These are phyloP conservation scores for Mrakia frigida DNA, from an alignment of 768 basidiomycete genomes.

Conservation along the genomic window DNA sequence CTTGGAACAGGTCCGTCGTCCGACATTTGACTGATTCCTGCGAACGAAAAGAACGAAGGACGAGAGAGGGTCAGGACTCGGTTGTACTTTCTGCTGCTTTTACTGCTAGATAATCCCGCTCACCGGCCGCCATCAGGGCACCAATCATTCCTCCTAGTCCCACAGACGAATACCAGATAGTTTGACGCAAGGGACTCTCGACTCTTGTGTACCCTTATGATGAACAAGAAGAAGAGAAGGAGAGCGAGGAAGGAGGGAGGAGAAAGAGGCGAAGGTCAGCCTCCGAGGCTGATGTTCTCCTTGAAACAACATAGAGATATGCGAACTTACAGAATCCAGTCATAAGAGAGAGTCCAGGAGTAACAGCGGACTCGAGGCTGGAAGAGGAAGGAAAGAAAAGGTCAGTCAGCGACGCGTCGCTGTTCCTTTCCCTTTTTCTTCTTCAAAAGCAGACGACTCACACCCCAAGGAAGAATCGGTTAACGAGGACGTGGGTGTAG, in stretches of 20 bases:
- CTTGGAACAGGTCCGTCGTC: constrained; percentile 24
- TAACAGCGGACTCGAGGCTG: constrained; percentile 41
- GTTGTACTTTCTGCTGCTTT: too few species aligned
- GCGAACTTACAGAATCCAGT: constrained; percentile 38
- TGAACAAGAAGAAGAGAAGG: too few species aligned
- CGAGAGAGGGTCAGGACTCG: too few species aligned
- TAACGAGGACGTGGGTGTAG: constrained; percentile 41
- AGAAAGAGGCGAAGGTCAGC: too few species aligned
- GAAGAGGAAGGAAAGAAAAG: background rate
- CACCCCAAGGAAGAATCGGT: constrained; percentile 38
- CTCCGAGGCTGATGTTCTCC: background rate
- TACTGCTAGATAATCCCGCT: too few species aligned
- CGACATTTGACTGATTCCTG: constrained; percentile 31
- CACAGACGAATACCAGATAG: constrained; percentile 41
- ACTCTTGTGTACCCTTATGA: background rate
- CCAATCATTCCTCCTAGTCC: constrained; percentile 46
- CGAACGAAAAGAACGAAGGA: too few species aligned
- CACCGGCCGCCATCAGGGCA: constrained; percentile 43
- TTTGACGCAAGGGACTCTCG: constrained; percentile 38
- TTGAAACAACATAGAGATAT: too few species aligned
- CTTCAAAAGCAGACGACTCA: too few species aligned
- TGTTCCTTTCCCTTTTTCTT: too few species aligned
- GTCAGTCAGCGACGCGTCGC: background rate
- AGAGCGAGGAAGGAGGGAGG: background rate
- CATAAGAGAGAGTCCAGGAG: constrained; percentile 44